Conservation (phyloP, 768 basidiomycete genomes). For the Boletus rubroflammeus region DNA sequence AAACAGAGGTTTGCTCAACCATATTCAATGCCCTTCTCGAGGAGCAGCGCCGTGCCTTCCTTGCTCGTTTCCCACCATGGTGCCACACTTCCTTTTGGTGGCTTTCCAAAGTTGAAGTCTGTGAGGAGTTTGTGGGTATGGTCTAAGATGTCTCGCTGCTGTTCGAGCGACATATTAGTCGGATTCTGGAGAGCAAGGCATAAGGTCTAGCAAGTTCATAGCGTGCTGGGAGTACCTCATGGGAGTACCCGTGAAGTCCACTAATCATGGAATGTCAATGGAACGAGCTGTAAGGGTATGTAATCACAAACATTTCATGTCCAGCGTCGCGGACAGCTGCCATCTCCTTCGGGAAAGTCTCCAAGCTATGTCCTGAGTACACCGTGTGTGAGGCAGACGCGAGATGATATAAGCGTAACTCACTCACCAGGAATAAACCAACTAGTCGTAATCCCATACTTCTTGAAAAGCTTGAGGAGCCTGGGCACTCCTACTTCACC, state of each 20-base stretch:
- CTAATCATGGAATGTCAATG: slow-evolving; percentile 27
- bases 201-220: not conserved
- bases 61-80: slow-evolving; percentile 81
- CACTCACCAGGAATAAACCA: slow-evolving; percentile 70
- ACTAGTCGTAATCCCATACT: slow-evolving; percentile 63
- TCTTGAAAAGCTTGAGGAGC: slow-evolving; percentile 66
- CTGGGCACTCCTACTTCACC: slow-evolving; percentile 71
- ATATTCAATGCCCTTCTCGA: slow-evolving; percentile 74
- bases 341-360: slow-evolving; percentile 72
- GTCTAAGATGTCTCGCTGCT: slow-evolving; percentile 70
- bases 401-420: not conserved
- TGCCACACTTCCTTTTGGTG: slow-evolving; percentile 63
- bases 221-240: slow-evolving; percentile 42
- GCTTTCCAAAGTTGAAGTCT: slow-evolving; percentile 55
- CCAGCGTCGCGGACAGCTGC: slow-evolving; percentile 67
- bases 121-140: slow-evolving; percentile 64
- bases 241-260: slow-evolving; percentile 68
- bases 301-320: slow-evolving; percentile 55
- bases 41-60: slow-evolving; percentile 58
- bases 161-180: slow-evolving; percentile 51
- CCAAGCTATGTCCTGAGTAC: slow-evolving; percentile 58
- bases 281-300: not conserved
- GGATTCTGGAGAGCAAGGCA: slow-evolving; percentile 45
- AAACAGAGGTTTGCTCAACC: slow-evolving; percentile 36
- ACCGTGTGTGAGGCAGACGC: not conserved